A percentile compares a stretch with the other conserved stretches of the same genome.
Evolutionary conservation across 2,329 filamentous ascomycete genomes (phyloP).

Genomic region (Coleophoma eucalyptorum): DNA sequence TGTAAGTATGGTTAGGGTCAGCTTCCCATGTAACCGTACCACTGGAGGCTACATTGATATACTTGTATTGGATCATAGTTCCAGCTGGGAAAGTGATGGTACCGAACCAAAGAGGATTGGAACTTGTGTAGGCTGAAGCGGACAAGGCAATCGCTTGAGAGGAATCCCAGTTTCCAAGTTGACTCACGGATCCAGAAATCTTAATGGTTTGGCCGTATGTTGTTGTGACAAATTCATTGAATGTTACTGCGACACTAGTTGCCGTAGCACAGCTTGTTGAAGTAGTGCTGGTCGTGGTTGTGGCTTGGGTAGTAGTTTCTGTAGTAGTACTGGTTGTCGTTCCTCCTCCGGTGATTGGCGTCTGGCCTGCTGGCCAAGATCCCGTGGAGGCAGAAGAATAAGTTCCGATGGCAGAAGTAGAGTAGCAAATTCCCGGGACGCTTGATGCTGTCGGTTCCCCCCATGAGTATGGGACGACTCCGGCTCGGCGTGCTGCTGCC

Average conservation of each 20-base stretch:
- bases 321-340: conserved; percentile 11
- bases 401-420: conserved; percentile 41
- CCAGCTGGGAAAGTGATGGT: conserved; percentile 52
- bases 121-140: conserved; percentile 53
- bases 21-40: conserved; percentile 59
- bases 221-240: conserved; percentile 54
- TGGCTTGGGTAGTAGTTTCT: conserved; percentile 5
- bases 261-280: conserved; percentile 2
- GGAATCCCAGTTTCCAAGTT: conserved; percentile 60
- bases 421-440: conserved; percentile 45
- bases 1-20: conserved; percentile 26
- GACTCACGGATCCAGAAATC: conserved; percentile 52
- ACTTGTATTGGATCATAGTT: conserved; percentile 61
- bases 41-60: conserved; percentile 51
- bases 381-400: conserved; percentile 43
- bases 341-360: conserved; percentile 13
- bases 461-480: conserved; percentile 55
- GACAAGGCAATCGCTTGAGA: conserved; percentile 49
- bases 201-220: conserved; percentile 59
- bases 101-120: conserved; percentile 57
- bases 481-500: conserved; percentile 51
- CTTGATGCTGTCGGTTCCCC: conserved; percentile 39
- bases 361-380: conserved; percentile 40
- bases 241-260: conserved; percentile 45
- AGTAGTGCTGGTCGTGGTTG: conserved; percentile 2